phyloP scores from a whole-genome alignment of 2,329 filamentous ascomycete species.

The Phoma herbarum region DNA sequence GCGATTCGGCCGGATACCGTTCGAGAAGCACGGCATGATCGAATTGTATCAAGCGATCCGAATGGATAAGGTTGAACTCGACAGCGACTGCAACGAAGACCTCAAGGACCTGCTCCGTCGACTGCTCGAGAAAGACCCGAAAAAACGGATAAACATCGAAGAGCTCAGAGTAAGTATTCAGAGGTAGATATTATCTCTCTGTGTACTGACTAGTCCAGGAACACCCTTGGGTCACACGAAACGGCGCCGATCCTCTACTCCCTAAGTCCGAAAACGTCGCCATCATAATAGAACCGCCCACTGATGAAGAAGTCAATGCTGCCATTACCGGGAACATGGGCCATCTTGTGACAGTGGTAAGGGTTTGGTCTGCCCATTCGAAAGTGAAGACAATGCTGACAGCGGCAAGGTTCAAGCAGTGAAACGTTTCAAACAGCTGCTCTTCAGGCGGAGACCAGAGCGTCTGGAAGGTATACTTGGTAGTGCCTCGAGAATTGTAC shows the following conservation, averaged over 20 bases:
- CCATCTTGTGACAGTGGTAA: slow-evolving; percentile 82
- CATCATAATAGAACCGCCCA: slow-evolving; percentile 81
- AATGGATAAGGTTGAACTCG: slow-evolving; percentile 70
- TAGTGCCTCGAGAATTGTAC: slow-evolving; percentile 64
- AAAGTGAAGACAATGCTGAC: slow-evolving; percentile 8
- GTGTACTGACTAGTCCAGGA: slow-evolving; percentile 62
- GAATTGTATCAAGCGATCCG: slow-evolving; percentile 92
- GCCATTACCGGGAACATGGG: slow-evolving; percentile 92
- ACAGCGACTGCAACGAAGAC: slow-evolving; percentile 68
- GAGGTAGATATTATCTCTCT: not conserved
- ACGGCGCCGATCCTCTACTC: slow-evolving; percentile 79
- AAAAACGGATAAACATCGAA: slow-evolving; percentile 82
- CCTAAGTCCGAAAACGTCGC: slow-evolving; percentile 86
- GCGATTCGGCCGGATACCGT: slow-evolving; percentile 87
- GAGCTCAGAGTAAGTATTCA: slow-evolving; percentile 74
- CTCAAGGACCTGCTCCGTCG: slow-evolving; percentile 78
- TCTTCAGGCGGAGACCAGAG: slow-evolving; percentile 65
- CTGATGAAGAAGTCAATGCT: slow-evolving; percentile 86
- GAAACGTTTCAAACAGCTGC: slow-evolving; percentile 81
- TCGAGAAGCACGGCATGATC: slow-evolving; percentile 78
- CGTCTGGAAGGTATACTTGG: slow-evolving; percentile 68
- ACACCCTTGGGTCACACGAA: slow-evolving; percentile 91
- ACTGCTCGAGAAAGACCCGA: slow-evolving; percentile 85
- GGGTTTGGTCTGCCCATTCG: slow-evolving; percentile 13
- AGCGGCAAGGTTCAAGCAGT: slow-evolving; percentile 81